Percentiles rank a stretch among this genome's conserved stretches.
Evolutionary conservation across 768 basidiomycete genomes (phyloP).

Genomic region (Lactarius evosmus): DNA sequence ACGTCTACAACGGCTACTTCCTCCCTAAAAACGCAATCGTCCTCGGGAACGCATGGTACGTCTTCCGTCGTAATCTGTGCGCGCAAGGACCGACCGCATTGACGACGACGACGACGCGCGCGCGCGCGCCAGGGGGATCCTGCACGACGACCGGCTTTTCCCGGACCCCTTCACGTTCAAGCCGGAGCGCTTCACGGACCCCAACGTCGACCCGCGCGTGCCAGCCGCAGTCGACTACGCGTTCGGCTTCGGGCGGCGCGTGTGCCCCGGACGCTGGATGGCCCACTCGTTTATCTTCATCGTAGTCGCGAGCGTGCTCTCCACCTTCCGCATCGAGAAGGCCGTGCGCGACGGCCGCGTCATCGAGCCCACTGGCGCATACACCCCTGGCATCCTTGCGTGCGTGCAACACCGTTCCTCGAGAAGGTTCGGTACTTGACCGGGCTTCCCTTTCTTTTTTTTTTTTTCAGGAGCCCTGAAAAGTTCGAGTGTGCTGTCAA

Average conservation of each 20-base stretch:
- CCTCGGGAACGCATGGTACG: constrained; percentile 28
- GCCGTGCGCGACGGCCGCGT: constrained; percentile 24
- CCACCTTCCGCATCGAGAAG: constrained; percentile 26
- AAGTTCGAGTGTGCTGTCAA: constrained; percentile 25
- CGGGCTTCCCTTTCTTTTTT: neutral
- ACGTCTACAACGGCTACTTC: constrained; percentile 32
- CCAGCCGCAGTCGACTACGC: constrained; percentile 25
- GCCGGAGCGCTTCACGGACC: constrained; percentile 33
- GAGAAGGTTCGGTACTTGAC: neutral
- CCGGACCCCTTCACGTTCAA: constrained; percentile 33
- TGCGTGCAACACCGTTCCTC: constrained; percentile 4
- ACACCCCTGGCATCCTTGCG: constrained; percentile 26
- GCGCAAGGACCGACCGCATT: no score
- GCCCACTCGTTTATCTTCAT: constrained; percentile 26
- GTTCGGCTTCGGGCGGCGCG: constrained; percentile 30
- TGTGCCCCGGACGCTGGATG: constrained; percentile 30
- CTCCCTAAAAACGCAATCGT: constrained; percentile 28
- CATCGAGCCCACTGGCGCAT: constrained; percentile 25
- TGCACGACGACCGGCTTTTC: constrained; percentile 33
- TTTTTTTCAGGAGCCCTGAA: constrained; percentile 22
- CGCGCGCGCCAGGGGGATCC: constrained; percentile 16
- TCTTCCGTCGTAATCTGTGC: neutral
- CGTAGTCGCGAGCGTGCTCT: constrained; percentile 26
- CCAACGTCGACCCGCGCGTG: constrained; percentile 19
- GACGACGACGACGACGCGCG: no score